These are phyloP conservation scores for Lenwebbia sp. DNA, from an alignment of 345 rosid genomes.

Conservation along the genomic window DNA sequence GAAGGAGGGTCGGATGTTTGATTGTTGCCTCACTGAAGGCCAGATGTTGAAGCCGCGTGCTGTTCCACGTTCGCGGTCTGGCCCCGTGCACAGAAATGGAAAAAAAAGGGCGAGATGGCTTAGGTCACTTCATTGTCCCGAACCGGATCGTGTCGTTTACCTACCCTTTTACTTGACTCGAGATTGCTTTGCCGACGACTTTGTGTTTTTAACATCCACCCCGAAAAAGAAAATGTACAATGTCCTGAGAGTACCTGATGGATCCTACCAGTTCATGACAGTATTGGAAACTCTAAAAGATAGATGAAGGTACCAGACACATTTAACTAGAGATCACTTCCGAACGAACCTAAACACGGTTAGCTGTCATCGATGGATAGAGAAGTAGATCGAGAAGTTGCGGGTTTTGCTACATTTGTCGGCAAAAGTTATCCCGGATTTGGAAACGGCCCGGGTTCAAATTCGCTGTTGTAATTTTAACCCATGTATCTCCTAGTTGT, in stretches of 20 bases:
- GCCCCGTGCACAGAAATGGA: neutral
- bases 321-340: neutral
- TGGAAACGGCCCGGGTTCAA: neutral
- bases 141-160: neutral
- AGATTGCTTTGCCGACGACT: neutral
- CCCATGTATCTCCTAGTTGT: neutral
- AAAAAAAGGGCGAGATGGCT: neutral
- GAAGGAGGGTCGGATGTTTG: neutral
- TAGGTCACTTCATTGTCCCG: neutral
- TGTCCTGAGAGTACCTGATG: neutral
- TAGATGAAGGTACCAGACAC: neutral
- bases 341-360: neutral
- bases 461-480: neutral
- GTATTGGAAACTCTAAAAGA: neutral
- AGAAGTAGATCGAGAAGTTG: neutral
- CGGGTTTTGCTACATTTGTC: neutral
- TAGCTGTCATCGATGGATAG: neutral
- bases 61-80: neutral
- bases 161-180: neutral
- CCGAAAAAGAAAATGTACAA: neutral
- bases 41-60: neutral
- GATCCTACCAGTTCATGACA: neutral
- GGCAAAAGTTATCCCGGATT: neutral
- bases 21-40: neutral
- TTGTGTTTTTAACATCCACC: neutral